Evolutionary conservation across 192 early-diverging fungal species (phyloP), one percentile per base, ranked within the genome.

Genomic region (Lunasporangiospora selenospora): DNA sequence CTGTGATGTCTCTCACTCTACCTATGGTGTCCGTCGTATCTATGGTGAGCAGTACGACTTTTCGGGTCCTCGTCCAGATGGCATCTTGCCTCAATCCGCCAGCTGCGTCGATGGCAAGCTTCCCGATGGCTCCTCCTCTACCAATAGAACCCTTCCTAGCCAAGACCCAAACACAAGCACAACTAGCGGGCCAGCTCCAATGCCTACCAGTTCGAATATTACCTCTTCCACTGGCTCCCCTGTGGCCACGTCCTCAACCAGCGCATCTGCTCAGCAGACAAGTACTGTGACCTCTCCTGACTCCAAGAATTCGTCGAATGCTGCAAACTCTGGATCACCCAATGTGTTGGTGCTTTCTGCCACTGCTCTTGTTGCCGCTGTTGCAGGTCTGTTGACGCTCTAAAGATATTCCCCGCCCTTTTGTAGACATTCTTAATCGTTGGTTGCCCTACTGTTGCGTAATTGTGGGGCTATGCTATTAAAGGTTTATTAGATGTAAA

Each of bases 1-100:
- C 48, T 62, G 53, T 39, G 63, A 66, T 41, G 53, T 61, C 48
- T 58, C 29, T 2, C 53, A 60, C 40, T 52, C 63, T 2, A 52
- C 34, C 18, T 67, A 57, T 53, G 53, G 58, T 56, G 49, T 58
- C 49, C 63, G 42, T 24, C 55, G 48, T n/a, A 64, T 75, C 38
- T 64, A 64, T 24, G 34, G 77, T 51, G 50, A 46, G 26, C 46
- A 56, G 39, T 46, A 47, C 47, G 56, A 66, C 39, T 55, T 50
- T 50, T 67, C 77, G 2, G 58, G 61, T 30, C 60, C 59, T 27
- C 69, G 77, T 31, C 41, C 69, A 36, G 53, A 62, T 30, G 63
- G 69, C 16, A 53, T 64, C 3, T 27, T 78, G 50, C 76, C 76
- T 37, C 38, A 62, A n/a, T 52, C 70, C 11, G 52, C 59, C n/a